Evolutionary conservation across 257 asterid species (phyloP).

Genomic region (Galeopsis tetrahit): DNA sequence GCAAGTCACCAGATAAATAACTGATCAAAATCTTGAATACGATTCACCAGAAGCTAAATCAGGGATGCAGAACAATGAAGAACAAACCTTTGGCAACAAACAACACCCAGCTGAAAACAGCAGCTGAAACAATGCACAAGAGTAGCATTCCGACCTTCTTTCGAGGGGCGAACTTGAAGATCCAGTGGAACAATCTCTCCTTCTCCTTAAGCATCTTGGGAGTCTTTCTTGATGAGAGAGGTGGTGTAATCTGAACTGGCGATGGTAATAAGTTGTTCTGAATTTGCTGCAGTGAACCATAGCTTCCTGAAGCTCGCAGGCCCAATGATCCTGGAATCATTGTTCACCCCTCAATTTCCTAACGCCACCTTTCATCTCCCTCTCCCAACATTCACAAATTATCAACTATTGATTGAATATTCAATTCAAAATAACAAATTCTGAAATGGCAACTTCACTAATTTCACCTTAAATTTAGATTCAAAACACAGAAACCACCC

Average conservation of each 20-base stretch:
- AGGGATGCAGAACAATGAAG: slow-evolving; percentile 12
- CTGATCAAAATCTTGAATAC: slow-evolving; percentile 5
- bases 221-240: slow-evolving; percentile 59
- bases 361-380: slow-evolving; percentile 56
- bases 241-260: slow-evolving; percentile 65
- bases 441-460: slow-evolving; percentile 17
- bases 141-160: slow-evolving; percentile 91
- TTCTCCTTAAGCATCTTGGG: slow-evolving; percentile 85
- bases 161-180: slow-evolving; percentile 84
- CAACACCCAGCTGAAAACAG: slow-evolving; percentile 75
- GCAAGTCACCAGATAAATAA: slow-evolving; percentile 37
- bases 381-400: slow-evolving; percentile 45
- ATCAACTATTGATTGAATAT: slow-evolving; percentile 19
- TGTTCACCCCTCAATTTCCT: slow-evolving; percentile 53
- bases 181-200: slow-evolving; percentile 75
- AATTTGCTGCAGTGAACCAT: slow-evolving; percentile 84
- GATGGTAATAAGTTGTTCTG: slow-evolving; percentile 57
- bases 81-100: slow-evolving; percentile 78
- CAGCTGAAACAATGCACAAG: slow-evolving; percentile 67
- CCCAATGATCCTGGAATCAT: slow-evolving; percentile 95
- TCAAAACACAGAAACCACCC: slow-evolving; percentile 24
- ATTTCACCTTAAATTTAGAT: slow-evolving; percentile 25
- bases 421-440: slow-evolving; percentile 23
- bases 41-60: slow-evolving; percentile 21
- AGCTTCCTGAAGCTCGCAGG: slow-evolving; percentile 96